Percentiles rank a stretch among this genome's conserved stretches.
These are phyloP conservation scores for Cladosporium velox DNA, from an alignment of 2,329 filamentous ascomycete species.

Conservation along the genomic window DNA sequence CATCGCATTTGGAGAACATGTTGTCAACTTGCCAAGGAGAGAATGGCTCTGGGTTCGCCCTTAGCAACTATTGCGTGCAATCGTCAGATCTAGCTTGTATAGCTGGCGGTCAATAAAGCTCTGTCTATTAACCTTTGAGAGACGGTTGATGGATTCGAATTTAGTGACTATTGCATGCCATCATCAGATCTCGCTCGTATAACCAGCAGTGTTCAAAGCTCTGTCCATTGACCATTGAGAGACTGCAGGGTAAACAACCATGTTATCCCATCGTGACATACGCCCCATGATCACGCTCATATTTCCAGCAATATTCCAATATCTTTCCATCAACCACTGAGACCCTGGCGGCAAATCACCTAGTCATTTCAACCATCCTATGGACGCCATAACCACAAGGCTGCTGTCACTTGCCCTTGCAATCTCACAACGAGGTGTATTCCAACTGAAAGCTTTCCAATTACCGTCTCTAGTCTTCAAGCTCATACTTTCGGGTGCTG, in stretches of 20 bases:
- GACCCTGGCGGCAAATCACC: neutral
- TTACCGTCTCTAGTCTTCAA: neutral
- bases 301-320: too few relatives aligned
- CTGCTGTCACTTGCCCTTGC: neutral
- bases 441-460: neutral
- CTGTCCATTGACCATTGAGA: neutral
- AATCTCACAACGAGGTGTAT: neutral
- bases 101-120: neutral
- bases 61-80: neutral
- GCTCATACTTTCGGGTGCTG: neutral
- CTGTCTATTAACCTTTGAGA: neutral
- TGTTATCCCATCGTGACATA: too few relatives aligned
- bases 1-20: neutral
- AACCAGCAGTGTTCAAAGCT: neutral
- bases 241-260: neutral
- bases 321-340: too few relatives aligned
- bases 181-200: too few relatives aligned
- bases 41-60: neutral
- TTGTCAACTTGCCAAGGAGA: neutral
- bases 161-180: too few relatives aligned
- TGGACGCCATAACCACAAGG: neutral
- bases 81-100: neutral
- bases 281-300: too few relatives aligned
- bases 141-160: too few relatives aligned
- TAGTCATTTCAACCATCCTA: neutral